Base-by-base conservation (phyloP, 1,139 yeast species). In the Saccharomycopsis crataegensis region DNA sequence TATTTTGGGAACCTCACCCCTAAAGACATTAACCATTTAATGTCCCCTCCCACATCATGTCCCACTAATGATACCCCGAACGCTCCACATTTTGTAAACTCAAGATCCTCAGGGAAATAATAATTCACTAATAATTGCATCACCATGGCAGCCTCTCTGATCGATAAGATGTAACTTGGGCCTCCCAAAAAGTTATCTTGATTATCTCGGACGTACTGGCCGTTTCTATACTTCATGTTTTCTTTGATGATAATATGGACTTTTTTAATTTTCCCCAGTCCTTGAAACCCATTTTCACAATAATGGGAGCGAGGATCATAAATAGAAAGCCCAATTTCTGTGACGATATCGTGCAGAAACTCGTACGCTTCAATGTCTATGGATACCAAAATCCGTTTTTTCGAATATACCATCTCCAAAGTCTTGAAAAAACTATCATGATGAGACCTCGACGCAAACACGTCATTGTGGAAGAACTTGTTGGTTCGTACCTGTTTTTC, bases 341-440 rank as follows among this genome's bases (percentile, higher is more conserved):
- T 83, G 28, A 85, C 70, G 9, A 68, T 58, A 16, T 68, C 61
- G 8, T 67, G 70, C 57, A 75, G 66, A 16, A 67, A 61, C 61
- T 86, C 94, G 70, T 72, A 82, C 4, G 86, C 84, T 64, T 86
- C 93, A 9, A 83, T 71, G 64, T 86, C 93, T 22, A 86, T 66
- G 22, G 82, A 75, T 48, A 83, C 69, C 16, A 82, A 68, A 0
- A 73, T 70, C 38, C 71, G 65, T 34, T 67, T 62, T 28, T 64
- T 64, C 6, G 60, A n/a, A 36, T 46, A 55, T 8, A 68, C 59
- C 3, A 57, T 45, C 8, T 59, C 57, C 28, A 72, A 59, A 7
- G 60, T 55, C 8, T 56, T 34, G 8, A 49, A 40, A 17, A 51
- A 17, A 4, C 12, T 28, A 6, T 31, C 47, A 6, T 12, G 53